Conservation (phyloP, 169 alveolate genomes). For the Cyclospora cayetanensis region DNA sequence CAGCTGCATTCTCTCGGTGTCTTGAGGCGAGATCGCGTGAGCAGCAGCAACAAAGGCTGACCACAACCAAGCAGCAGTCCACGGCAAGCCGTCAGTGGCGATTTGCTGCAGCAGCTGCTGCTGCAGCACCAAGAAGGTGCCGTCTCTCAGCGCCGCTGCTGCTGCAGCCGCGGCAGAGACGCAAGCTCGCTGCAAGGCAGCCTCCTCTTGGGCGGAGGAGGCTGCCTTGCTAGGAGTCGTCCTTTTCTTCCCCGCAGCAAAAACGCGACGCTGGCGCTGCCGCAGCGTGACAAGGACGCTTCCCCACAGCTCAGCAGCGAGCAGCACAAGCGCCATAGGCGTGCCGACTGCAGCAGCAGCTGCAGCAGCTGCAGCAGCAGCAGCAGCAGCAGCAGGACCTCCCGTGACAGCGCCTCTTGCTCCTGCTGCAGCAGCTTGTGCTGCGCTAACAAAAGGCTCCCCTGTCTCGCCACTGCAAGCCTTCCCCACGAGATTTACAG, state of each 20-base stretch:
- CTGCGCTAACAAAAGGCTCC: neutral
- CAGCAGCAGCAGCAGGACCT: slow-evolving; percentile 4
- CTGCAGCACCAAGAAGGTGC: slow-evolving; percentile 32
- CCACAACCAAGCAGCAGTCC: slow-evolving; percentile 34
- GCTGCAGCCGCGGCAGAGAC: slow-evolving; percentile 33
- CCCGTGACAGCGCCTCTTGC: neutral
- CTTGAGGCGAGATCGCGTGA: no score
- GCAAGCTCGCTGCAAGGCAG: slow-evolving; percentile 18
- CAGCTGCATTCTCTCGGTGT: no score
- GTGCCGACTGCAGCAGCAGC: slow-evolving; percentile 35
- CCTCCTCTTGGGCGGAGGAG: neutral
- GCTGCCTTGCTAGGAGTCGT: no score
- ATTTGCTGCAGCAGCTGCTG: slow-evolving; percentile 33
- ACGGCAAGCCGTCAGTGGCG: neutral
- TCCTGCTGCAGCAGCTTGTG: neutral
- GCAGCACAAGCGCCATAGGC: slow-evolving; percentile 30
- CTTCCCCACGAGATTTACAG: neutral
- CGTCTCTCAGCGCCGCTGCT: slow-evolving; percentile 31
- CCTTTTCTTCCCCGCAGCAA: no score
- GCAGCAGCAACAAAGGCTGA: slow-evolving; percentile 22
- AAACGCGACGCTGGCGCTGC: neutral
- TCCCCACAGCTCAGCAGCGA: slow-evolving; percentile 31
- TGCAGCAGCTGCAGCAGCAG: neutral
- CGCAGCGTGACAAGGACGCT: neutral
- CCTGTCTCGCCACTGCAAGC: neutral